phyloP scores from a whole-genome alignment of 2,329 filamentous ascomycete species.

The Sordariomycetes sp. region DNA sequence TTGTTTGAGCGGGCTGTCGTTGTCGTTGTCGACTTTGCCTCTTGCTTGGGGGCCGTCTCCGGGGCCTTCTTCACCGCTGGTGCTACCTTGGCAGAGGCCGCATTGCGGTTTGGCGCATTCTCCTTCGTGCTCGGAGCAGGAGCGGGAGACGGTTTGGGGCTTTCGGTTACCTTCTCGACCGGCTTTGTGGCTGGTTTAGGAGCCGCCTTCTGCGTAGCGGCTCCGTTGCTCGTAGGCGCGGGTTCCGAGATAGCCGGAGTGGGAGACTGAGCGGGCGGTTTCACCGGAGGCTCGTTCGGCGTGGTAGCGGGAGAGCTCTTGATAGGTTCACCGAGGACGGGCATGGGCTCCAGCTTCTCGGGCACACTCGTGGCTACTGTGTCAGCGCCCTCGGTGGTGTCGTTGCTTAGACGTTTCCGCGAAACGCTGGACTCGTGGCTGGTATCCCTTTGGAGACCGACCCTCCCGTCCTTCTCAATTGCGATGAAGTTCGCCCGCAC shows the following conservation, averaged over 20 bases:
- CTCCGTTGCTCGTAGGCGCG: not conserved
- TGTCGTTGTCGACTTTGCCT: slow-evolving; percentile 22
- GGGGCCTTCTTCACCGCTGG: slow-evolving; percentile 9
- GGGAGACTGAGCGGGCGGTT: not conserved
- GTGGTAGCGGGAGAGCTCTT: not conserved
- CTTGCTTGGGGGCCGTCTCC: slow-evolving; percentile 13
- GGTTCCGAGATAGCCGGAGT: not conserved
- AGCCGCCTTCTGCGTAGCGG: not conserved
- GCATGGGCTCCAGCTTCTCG: slow-evolving; percentile 10
- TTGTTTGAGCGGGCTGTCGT: slow-evolving; percentile 25
- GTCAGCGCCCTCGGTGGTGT: slow-evolving; percentile 25
- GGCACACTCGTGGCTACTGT: slow-evolving; percentile 15
- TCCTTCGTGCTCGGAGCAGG: slow-evolving; percentile 4
- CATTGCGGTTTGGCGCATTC: not conserved
- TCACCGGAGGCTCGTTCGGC: not conserved
- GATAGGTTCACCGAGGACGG: not conserved
- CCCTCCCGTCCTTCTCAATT: slow-evolving; percentile 53
- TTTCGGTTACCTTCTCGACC: not conserved
- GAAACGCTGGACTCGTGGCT: slow-evolving; percentile 27
- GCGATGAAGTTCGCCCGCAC: slow-evolving; percentile 67
- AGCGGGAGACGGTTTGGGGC: slow-evolving; percentile 13
- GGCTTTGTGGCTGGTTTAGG: not conserved
- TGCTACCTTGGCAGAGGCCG: not conserved
- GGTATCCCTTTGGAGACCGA: slow-evolving; percentile 34
- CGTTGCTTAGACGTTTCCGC: slow-evolving; percentile 22